Percentiles rank a stretch among this genome's conserved stretches.
Evolutionary conservation across 2,329 filamentous ascomycete species (phyloP).

Genomic region (Stachybotrys chartarum): DNA sequence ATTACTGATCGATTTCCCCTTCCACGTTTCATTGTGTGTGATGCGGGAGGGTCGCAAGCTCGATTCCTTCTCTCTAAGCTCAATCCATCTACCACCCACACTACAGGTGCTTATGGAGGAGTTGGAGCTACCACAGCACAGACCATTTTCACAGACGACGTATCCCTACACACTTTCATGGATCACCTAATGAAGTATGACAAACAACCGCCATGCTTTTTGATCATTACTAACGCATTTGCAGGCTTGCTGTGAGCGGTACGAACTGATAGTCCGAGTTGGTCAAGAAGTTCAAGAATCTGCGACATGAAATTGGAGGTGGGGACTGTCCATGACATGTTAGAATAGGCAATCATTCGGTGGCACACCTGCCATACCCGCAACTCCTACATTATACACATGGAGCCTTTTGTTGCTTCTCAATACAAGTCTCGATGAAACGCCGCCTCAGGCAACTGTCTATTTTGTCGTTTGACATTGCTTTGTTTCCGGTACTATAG

Average conservation of each 20-base stretch:
- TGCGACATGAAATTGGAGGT: no score
- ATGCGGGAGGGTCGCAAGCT: slow-evolving; percentile 95
- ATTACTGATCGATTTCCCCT: slow-evolving; percentile 98
- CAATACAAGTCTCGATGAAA: no score
- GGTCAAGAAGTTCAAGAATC: background rate
- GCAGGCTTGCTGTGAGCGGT: slow-evolving; percentile 54
- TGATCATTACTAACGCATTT: slow-evolving; percentile 6
- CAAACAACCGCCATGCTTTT: no score
- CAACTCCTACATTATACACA: no score
- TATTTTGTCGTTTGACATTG: no score
- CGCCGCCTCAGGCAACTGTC: no score
- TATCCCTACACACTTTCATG: slow-evolving; percentile 98
- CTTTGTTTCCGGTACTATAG: no score
- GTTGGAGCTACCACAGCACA: slow-evolving; percentile 80
- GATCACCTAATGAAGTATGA: slow-evolving; percentile 97
- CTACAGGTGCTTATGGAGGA: slow-evolving; percentile 84
- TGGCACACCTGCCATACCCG: no score
- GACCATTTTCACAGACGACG: slow-evolving; percentile 98
- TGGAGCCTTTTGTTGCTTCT: no score
- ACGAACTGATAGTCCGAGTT: slow-evolving; percentile 38
- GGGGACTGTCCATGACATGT: no score
- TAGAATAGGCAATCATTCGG: no score
- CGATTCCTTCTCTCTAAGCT: slow-evolving; percentile 95
- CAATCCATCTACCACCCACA: slow-evolving; percentile 96
- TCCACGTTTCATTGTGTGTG: slow-evolving; percentile 95